These are phyloP conservation scores for Dispira parvispora DNA, from an alignment of 192 early-diverging fungal species.

Conservation along the genomic window DNA sequence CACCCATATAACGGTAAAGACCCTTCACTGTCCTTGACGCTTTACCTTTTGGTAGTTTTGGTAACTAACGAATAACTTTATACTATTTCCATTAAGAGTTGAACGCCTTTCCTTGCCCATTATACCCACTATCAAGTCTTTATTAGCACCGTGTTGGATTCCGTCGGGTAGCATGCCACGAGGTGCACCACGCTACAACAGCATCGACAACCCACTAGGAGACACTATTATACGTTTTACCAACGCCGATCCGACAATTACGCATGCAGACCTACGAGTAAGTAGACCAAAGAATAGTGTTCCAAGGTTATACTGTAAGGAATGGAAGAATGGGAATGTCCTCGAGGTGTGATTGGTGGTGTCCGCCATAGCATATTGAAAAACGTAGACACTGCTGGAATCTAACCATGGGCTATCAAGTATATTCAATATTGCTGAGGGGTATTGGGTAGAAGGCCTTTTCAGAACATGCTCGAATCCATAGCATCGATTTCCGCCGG, in stretches of 20 bases:
- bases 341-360: neutral
- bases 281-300: neutral
- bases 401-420: neutral
- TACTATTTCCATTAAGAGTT: too few relatives aligned
- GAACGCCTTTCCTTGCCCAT: too few relatives aligned
- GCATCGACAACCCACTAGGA: neutral
- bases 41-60: too few relatives aligned
- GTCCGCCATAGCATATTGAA: neutral
- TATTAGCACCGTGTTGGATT: too few relatives aligned
- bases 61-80: too few relatives aligned
- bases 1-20: too few relatives aligned
- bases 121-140: too few relatives aligned
- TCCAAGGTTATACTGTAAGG: neutral
- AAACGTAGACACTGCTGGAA: neutral
- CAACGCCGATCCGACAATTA: neutral
- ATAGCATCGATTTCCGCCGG: neutral
- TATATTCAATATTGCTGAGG: neutral
- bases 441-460: neutral
- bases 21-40: too few relatives aligned
- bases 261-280: neutral
- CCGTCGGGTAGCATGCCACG: too few relatives aligned
- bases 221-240: conserved; percentile 1
- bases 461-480: neutral
- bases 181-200: neutral
- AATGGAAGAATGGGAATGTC: neutral